Evolutionary conservation across 768 basidiomycete genomes (phyloP).

Genomic region (Auricularia heimuer): DNA sequence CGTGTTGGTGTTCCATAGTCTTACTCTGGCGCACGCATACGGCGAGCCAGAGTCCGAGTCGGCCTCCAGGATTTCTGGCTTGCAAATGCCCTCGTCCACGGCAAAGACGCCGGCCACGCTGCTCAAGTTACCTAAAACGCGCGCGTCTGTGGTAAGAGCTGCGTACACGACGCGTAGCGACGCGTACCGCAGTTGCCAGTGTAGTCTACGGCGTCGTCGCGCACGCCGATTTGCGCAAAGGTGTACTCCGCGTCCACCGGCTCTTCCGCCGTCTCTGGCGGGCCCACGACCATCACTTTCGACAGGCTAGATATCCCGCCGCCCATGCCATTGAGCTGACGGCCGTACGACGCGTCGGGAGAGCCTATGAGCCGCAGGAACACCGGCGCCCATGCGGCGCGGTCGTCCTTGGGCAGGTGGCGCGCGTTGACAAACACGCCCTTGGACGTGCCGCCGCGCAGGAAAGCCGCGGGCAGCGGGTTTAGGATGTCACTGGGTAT

Average conservation of each 20-base stretch:
- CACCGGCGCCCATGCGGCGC: conserved; percentile 44
- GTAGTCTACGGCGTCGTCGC: conserved; percentile 50
- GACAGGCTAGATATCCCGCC: conserved; percentile 67
- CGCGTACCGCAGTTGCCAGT: conserved; percentile 52
- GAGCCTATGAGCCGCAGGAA: conserved; percentile 76
- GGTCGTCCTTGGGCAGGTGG: conserved; percentile 39
- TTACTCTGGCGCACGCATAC: conserved; percentile 31
- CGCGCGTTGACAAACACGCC: conserved; percentile 54
- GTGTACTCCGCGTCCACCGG: conserved; percentile 61
- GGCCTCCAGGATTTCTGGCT: conserved; percentile 6
- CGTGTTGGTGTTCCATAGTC: conserved; percentile 65
- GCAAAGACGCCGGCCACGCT: conserved; percentile 68
- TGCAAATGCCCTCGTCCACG: conserved; percentile 50
- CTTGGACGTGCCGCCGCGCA: conserved; percentile 71
- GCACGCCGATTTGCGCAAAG: conserved; percentile 48
- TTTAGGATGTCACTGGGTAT: conserved; percentile 13
- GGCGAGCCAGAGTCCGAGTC: conserved; percentile 5
- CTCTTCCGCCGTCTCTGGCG: conserved; percentile 32
- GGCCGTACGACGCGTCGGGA: conserved; percentile 54
- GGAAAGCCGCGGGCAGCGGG: conserved; percentile 35
- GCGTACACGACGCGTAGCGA: not conserved
- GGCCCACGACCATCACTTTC: conserved; percentile 59
- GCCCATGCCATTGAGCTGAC: conserved; percentile 76
- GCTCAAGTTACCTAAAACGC: conserved; percentile 42
- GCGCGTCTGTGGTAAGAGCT: not conserved